Evolutionary conservation across 192 early-diverging fungal species (phyloP), one percentile per base, ranked within the genome.

Genomic region (Coemansia sp.): DNA sequence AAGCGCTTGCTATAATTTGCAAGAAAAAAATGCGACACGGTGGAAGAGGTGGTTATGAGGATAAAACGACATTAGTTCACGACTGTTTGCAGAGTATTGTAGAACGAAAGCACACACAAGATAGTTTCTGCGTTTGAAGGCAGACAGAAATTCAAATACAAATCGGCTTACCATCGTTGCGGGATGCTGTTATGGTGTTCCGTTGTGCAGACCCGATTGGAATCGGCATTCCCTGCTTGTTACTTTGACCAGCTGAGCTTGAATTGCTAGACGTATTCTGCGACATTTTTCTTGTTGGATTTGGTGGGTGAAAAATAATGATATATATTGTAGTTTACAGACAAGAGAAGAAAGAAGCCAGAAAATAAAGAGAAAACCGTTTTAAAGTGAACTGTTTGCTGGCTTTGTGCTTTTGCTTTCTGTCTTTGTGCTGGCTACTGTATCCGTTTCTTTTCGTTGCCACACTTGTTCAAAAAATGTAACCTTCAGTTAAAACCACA

Each of bases 171-270:
- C 57, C 57, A 48, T 25, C 42, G 20, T 27, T 60, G 48, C 57
- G 36, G n/a, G 36, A 20, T 30, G 38, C 17, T 30, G 44, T 30
- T 34, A 33, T 27, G 10, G 31, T 30, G 37, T 29, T 23, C 22
- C 53, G 50, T 41, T 54, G 62, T 41, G 50, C 64, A 66, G 55
- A 30, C 28, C 36, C 40, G 23, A 70, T 64, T 38, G 68, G 55
- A 67, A 78, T 70, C 14, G 68, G 75, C 27, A 52, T 38, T 14
- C 53, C 27, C 48, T 60, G 65, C 8, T 47, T 33, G 27, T 45
- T 45, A 37, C 62, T 63, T 19, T 61, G 9, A 14, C 64, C 48
- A 54, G 52, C 52, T 34, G 61, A 57, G 55, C 36, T 40, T 28
- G 44, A 11, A 53, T 34, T 62, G 31, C n/a, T 57, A 31, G 56